phyloP scores from a whole-genome alignment of 495 filamentous ascomycete species.

The Xylaria nigripes region DNA sequence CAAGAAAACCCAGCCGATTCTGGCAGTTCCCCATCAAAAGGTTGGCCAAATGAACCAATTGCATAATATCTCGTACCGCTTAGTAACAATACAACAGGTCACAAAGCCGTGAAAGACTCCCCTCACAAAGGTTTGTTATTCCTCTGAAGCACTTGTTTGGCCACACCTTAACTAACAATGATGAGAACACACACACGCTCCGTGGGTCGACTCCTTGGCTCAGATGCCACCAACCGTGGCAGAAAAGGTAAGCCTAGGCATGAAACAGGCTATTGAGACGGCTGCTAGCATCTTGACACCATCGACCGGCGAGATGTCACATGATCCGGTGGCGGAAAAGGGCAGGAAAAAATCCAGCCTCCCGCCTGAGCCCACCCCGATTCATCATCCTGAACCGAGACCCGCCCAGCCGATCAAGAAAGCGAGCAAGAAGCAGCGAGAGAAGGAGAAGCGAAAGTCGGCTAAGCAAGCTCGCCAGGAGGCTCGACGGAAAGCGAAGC shows the following conservation, averaged over 20 bases:
- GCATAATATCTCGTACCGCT: not conserved
- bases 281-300: not conserved
- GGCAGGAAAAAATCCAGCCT: not conserved
- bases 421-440: conserved; percentile 6
- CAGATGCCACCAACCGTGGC: not conserved
- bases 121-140: not conserved
- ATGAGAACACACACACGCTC: conserved; percentile 3
- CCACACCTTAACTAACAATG: not conserved
- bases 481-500: conserved; percentile 15
- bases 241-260: conserved; percentile 3
- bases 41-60: not conserved
- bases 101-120: not conserved
- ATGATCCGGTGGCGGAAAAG: not conserved
- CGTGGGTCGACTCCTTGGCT: conserved; percentile 7
- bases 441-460: conserved; percentile 12
- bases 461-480: conserved; percentile 16
- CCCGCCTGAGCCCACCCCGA: not conserved
- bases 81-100: not conserved
- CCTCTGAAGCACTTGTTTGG: not conserved
- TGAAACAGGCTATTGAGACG: conserved; percentile 4
- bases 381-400: conserved; percentile 2
- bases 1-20: not conserved
- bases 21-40: not conserved
- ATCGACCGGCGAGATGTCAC: not conserved
- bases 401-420: conserved; percentile 1